Base-by-base conservation (phyloP, 192 early-diverging fungal genomes). In the Coemansia sp. region DNA sequence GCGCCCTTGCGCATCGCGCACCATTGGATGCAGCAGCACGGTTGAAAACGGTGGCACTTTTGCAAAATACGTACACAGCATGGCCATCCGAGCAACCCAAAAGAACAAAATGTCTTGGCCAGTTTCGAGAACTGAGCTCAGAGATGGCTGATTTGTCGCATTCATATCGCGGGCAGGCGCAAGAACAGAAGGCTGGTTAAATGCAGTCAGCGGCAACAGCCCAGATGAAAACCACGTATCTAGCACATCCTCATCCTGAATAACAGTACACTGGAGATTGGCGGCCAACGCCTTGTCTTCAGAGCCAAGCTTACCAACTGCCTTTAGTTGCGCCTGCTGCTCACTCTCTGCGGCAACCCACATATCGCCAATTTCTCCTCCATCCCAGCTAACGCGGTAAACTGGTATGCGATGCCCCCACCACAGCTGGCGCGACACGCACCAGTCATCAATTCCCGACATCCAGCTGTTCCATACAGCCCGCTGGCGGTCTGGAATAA, bases 151-250 rank as follows among this genome's bases (percentile, higher is more conserved):
- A 8, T 26, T 16, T 27, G 2, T 13, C 14, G 53, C 8, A 26
- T 18, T 54, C 6, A 2, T 24, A 13, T 11, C 24, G 51, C 16
- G 13, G 20, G 51, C 51, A 23, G 53, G 53, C 4, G 16, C 14
- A 16, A 35, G 29, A 5, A 19, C 23, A n/a, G 32, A 35, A 7
- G 29, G 18, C 32, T n/a, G n/a, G 39, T 22, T 38, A 13, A 90
- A 77, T 18, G 81, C 82, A 8, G 94, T 90, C 29, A 98, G 81
- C 7, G 97, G 97, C 82, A 96, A 85, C 22, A 98, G 83, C 6
- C 86, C 94, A 16, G 94, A 92, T 13, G 95, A 97, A 64, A 98
- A 98, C 95, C 97, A 98, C 3, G 97, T 98, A 69, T 98, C 97
- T 18, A 98, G 71, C 18, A 98, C 97, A 71, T 98, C 97, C 18